Base-by-base conservation (phyloP, 1,284 basidiomycete species). In the Ceratobasidium sp. region DNA sequence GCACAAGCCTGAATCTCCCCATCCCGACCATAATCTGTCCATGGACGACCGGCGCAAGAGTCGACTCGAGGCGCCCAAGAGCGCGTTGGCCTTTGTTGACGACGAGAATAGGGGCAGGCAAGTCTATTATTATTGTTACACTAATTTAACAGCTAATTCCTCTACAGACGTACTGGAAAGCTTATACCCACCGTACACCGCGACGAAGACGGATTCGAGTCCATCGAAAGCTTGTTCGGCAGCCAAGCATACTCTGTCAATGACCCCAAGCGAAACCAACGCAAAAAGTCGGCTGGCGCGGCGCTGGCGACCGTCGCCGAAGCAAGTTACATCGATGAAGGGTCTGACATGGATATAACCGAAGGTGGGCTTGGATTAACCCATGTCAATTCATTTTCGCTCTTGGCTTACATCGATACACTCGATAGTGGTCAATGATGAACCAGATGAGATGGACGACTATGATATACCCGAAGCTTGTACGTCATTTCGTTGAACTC, bases 141-240 rank as follows among this genome's bases (percentile, higher is more conserved):
- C 36, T 34, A 16, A n/a, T 16, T 16, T n/a, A 4, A 5, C 12
- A 30, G 39, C 14, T 53, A 30, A 39, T 59, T 43, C 18, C 14
- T 30, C 3, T 21, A 46, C 32, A 71, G 67, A 71, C 67, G 67
- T 8, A 71, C 67, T 36, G 67, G 67, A 30, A 71, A 71, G 39
- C 57, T 71, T 45, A 71, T 71, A 26, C 67, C 67, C 0, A 32
- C 65, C 30, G 67, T 59, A 0, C 67, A 58, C 28, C 67, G 55
- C 12, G 67, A 71, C 55, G 67, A 58, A n/a, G 67, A 71, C 45
- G 67, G 67, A 18, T 71, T 71, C 67, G 67, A 71, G 57, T 71
- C 67, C 23, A 71, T 71, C 34, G 67, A 71, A 32, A 43, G 55
- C 3, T 32, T 71, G 30, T 71, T 71, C 46, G 67, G 67, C 3